These are phyloP conservation scores for Aspergillus tanneri DNA, from an alignment of 2,329 filamentous ascomycete genomes.

Conservation along the genomic window DNA sequence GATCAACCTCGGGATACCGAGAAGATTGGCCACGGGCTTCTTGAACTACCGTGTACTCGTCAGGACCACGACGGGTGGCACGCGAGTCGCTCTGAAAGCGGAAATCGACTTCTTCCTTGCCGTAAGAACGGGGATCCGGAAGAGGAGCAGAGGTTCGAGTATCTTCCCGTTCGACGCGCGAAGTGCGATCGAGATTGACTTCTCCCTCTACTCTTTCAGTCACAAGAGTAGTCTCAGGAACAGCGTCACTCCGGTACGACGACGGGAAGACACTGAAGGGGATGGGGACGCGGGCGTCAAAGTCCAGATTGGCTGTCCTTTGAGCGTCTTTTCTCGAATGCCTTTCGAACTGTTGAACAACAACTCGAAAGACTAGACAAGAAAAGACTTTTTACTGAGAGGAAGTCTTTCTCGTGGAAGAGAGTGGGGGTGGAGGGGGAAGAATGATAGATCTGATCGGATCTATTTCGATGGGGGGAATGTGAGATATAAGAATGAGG, in stretches of 20 bases:
- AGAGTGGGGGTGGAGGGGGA: slow-evolving; percentile 16
- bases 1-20: slow-evolving; percentile 50
- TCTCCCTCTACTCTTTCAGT: slow-evolving; percentile 76
- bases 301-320: slow-evolving; percentile 98
- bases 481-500: slow-evolving; percentile 20
- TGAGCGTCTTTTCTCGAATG: slow-evolving; percentile 69
- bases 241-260: slow-evolving; percentile 80
- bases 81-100: slow-evolving; percentile 57
- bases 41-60: slow-evolving; percentile 5
- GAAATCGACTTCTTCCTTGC: slow-evolving; percentile 84
- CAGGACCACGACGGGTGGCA: slow-evolving; percentile 30
- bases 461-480: slow-evolving; percentile 24
- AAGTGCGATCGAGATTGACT: slow-evolving; percentile 70
- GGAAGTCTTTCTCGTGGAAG: slow-evolving; percentile 39
- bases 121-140: slow-evolving; percentile 65
- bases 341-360: slow-evolving; percentile 48
- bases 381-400: slow-evolving; percentile 45
- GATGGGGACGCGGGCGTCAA: slow-evolving; percentile 98
- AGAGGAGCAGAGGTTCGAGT: slow-evolving; percentile 69
- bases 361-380: slow-evolving; percentile 51
- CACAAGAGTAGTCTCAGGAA: slow-evolving; percentile 65
- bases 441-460: slow-evolving; percentile 24
- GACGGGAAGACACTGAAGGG: slow-evolving; percentile 99
- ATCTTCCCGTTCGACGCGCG: slow-evolving; percentile 98
- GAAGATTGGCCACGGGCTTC: slow-evolving; percentile 37